Conservation (phyloP, 495 filamentous ascomycete genomes). For the Talaromyces liani region DNA sequence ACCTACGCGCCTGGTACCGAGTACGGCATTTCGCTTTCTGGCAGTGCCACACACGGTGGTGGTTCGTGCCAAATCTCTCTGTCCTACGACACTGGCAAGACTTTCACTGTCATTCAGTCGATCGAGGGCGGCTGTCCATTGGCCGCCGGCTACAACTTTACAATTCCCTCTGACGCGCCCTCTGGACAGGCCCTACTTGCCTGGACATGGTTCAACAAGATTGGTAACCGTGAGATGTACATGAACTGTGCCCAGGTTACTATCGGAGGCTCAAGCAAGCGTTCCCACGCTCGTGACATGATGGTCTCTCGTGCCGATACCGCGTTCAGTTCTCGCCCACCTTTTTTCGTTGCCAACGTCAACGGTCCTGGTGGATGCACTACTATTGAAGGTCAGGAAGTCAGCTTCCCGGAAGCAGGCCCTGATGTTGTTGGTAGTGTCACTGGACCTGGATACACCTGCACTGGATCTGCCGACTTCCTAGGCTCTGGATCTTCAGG, state of each 20-base stretch:
- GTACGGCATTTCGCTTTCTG: conserved; percentile 33
- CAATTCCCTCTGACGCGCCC: conserved; percentile 36
- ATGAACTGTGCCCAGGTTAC: conserved; percentile 84
- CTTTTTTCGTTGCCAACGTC: conserved; percentile 70
- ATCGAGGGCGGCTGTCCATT: conserved; percentile 76
- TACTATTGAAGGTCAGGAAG: conserved; percentile 45
- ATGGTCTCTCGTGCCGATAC: conserved; percentile 17
- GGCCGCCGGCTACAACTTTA: conserved; percentile 40
- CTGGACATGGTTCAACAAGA: conserved; percentile 88
- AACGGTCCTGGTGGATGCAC: conserved; percentile 41
- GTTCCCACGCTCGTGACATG: conserved; percentile 14
- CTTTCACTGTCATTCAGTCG: conserved; percentile 75
- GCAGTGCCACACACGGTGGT: conserved; percentile 68
- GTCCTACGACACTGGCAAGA: conserved; percentile 64
- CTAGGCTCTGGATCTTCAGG: conserved; percentile 13
- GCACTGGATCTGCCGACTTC: conserved; percentile 22
- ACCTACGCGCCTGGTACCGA: conserved; percentile 33
- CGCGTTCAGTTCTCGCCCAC: conserved; percentile 53
- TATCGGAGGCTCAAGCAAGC: conserved; percentile 44
- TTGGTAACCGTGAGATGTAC: conserved; percentile 89
- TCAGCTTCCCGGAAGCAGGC: conserved; percentile 60
- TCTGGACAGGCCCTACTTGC: conserved; percentile 56
- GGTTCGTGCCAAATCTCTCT: conserved; percentile 82
- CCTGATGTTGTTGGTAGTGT: conserved; percentile 44
- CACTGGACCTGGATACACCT: conserved; percentile 23